Conservation (phyloP, 192 early-diverging fungal genomes). For the Coemansia sp. region DNA sequence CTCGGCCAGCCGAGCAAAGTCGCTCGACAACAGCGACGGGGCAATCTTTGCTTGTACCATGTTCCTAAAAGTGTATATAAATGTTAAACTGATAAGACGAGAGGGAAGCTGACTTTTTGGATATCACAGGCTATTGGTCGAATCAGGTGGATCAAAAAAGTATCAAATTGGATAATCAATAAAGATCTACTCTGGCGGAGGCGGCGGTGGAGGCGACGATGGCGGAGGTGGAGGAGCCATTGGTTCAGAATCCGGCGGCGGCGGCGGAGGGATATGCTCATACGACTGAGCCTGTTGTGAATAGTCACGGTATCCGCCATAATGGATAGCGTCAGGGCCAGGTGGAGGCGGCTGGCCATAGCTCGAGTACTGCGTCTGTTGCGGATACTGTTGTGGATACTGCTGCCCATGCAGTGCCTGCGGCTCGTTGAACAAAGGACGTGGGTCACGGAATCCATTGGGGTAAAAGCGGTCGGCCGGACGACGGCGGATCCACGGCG, state of each 20-base stretch:
- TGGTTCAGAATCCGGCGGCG: constrained; percentile 3
- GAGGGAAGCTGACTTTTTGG: no score
- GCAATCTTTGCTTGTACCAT: constrained; percentile 83
- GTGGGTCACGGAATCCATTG: constrained; percentile 17
- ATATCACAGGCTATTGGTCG: no score
- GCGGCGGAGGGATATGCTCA: constrained; percentile 12
- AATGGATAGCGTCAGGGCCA: not conserved
- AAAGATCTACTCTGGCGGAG: constrained; percentile 16
- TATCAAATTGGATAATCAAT: not conserved
- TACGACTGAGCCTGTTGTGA: constrained; percentile 11
- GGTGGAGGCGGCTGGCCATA: constrained; percentile 6
- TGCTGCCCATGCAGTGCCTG: not conserved
- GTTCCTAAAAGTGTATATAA: not conserved
- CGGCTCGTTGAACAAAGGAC: not conserved
- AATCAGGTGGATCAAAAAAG: no score
- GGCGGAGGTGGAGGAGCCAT: constrained; percentile 11
- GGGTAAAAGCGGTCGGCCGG: constrained; percentile 24
- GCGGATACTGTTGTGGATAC: not conserved
- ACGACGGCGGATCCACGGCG: constrained; percentile 42
- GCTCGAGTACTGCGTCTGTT: not conserved
- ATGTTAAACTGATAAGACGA: no score
- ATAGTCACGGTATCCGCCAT: constrained; percentile 6
- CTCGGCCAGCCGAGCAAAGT: constrained; percentile 81
- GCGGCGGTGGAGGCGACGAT: constrained; percentile 14
- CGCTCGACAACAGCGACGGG: constrained; percentile 87